Evolutionary conservation across 306 rosid genomes (phyloP), one percentile per base, ranked within the genome.

Genomic region (Trichosanthes cucumerina): DNA sequence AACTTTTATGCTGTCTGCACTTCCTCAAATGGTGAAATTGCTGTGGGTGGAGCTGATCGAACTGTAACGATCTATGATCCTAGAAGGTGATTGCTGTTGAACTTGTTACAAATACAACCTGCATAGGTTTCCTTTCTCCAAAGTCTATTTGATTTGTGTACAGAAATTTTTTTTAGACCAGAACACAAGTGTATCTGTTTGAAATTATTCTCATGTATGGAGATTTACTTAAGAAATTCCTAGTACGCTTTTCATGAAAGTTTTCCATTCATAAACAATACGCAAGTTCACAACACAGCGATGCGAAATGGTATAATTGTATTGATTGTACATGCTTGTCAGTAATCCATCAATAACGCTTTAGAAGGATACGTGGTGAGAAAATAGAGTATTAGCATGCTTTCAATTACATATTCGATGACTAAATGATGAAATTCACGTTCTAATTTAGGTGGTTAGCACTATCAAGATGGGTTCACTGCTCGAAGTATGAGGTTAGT

Each of bases 21-120:
- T 86, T 93, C 97, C 81, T 88, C 96, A 78, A 83, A 80, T 15
- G 96, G 97, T 69, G 75, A 91, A 78, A 56, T 93, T 88, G 97
- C 96, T 19, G 91, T 90, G 6, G 97, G 96, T 41, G 98, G 98
- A 79, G 87, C 88, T 75, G 97, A 91, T 85, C 96, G 97, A 64
- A 89, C 97, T 10, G 87, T 93, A 83, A 90, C 96, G 73, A 78
- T 93, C 66, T 93, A 91, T 80, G 98, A 93, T 89, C 97, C 98
- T 85, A 94, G 98, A 80, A 93, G 91, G 98, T 93, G 77, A 81
- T 89, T 81, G 0, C 56, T 23, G 9, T 82, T 66, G 63, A 50
- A 78, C 53, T 75, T 68, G 38, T 71, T 26, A 6, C 38, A 12
- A 46, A 24, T 24, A 24, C 21, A 23, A 46, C 12, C 38, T 71